Conservation (phyloP, 805 yeast genomes). For the Cyberlindnera samutprakarnensis region DNA sequence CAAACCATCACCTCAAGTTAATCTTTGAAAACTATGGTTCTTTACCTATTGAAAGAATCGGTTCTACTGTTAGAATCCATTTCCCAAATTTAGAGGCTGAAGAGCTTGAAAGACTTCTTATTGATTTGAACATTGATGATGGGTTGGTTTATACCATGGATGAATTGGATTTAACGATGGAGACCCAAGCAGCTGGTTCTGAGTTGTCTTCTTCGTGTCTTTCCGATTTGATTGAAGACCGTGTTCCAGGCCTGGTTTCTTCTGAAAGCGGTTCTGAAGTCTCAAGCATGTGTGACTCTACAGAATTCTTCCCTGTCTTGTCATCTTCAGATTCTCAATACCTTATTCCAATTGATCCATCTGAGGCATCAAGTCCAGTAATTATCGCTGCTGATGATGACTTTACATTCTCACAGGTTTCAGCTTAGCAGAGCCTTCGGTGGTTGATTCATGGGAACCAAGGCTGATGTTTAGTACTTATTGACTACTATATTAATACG, state of each 20-base stretch:
- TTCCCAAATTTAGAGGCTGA: conserved; percentile 64
- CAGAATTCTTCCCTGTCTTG: conserved; percentile 10
- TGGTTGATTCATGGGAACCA: too few species aligned
- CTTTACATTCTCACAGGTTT: too few species aligned
- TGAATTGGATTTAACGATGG: conserved; percentile 5
- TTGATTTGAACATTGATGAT: conserved; percentile 50
- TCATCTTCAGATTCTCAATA: conserved; percentile 7
- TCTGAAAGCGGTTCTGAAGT: conserved; percentile 4
- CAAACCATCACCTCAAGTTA: conserved; percentile 34
- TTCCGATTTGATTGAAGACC: conserved; percentile 8
- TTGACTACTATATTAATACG: too few species aligned
- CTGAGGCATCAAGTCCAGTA: conserved; percentile 5
- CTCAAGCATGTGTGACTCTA: too few species aligned
- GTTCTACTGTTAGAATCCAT: conserved; percentile 42
- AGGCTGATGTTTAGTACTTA: too few species aligned
- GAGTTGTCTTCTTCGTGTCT: conserved; percentile 3
- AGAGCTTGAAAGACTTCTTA: conserved; percentile 47
- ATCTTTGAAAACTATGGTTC: conserved; percentile 54
- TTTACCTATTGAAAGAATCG: conserved; percentile 47
- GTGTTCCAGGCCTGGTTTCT: conserved; percentile 19
- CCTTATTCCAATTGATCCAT: conserved; percentile 7
- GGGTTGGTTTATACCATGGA: conserved; percentile 44
- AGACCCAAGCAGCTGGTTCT: conserved; percentile 1
- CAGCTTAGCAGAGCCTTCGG: too few species aligned
- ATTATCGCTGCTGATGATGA: conserved; percentile 5